phyloP scores from a whole-genome alignment of 495 filamentous ascomycete genomes.

The Poronia punctata region DNA sequence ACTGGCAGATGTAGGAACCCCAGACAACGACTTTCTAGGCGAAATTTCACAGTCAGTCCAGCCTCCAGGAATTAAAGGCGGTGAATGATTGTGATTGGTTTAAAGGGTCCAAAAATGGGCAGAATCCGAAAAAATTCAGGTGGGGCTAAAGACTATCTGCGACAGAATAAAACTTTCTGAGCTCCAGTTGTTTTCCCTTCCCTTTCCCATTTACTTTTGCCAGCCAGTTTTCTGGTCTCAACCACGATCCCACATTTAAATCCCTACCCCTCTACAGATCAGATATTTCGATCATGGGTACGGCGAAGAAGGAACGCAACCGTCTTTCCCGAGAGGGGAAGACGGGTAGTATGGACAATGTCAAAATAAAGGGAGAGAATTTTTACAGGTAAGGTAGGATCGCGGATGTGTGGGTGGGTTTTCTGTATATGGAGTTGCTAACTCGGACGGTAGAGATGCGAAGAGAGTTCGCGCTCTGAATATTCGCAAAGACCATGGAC shows the following conservation, averaged over 20 bases:
- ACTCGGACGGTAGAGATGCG: slow-evolving; percentile 48
- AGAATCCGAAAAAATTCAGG: slow-evolving; percentile 14
- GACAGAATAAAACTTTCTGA: slow-evolving; percentile 9
- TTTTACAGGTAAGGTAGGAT: slow-evolving; percentile 60
- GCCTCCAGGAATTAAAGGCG: slow-evolving; percentile 3
- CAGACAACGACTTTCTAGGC: no score
- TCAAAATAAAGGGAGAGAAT: slow-evolving; percentile 91
- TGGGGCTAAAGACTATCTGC: no score
- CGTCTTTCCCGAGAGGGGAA: slow-evolving; percentile 76
- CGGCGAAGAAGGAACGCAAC: slow-evolving; percentile 84
- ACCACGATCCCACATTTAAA: neutral
- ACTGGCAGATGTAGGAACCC: no score
- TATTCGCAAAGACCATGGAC: slow-evolving; percentile 74
- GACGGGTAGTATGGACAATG: slow-evolving; percentile 75
- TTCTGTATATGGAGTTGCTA: neutral
- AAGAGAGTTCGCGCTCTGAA: slow-evolving; percentile 84
- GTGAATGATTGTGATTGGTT: neutral
- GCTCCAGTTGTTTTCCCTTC: neutral
- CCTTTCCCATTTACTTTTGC: slow-evolving; percentile 3
- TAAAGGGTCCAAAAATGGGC: neutral
- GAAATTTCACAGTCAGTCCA: no score
- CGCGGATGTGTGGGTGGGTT: slow-evolving; percentile 1
- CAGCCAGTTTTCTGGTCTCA: slow-evolving; percentile 5
- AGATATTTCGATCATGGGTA: slow-evolving; percentile 62
- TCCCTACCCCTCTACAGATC: slow-evolving; percentile 13